A percentile compares a stretch with the other conserved stretches of the same genome.
Conservation (phyloP, 2,329 filamentous ascomycete genomes). For the Aureobasidium sp. region DNA sequence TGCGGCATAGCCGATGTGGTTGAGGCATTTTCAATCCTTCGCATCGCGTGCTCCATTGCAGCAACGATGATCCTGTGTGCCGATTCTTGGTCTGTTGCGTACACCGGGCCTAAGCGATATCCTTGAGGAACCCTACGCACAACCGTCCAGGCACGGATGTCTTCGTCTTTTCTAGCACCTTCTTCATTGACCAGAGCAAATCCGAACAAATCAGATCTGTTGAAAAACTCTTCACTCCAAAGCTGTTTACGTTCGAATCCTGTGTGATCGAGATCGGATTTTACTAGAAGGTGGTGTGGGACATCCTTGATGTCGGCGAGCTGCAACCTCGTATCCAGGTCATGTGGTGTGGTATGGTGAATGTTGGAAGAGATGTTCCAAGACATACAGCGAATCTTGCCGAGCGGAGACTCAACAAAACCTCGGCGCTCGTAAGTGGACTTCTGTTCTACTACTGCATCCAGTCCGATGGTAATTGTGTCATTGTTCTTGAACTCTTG, state of each 20-base stretch:
- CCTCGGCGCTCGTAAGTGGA: constrained; percentile 30
- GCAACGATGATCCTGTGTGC: constrained; percentile 25
- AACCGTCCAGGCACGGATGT: constrained; percentile 27
- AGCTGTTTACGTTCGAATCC: constrained; percentile 28
- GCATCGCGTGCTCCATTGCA: constrained; percentile 24
- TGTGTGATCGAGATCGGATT: constrained; percentile 27
- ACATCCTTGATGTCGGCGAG: constrained; percentile 24
- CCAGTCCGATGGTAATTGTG: constrained; percentile 28
- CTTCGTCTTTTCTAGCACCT: constrained; percentile 13
- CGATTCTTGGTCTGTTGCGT: constrained; percentile 25
- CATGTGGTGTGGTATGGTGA: constrained; percentile 9
- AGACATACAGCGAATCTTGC: constrained; percentile 22
- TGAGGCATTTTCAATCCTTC: constrained; percentile 16
- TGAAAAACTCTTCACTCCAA: constrained; percentile 28
- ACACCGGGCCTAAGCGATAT: constrained; percentile 32
- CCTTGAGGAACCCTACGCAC: constrained; percentile 29
- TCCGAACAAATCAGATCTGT: constrained; percentile 26
- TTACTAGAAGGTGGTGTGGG: constrained; percentile 21
- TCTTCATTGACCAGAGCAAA: constrained; percentile 21
- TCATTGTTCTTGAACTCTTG: constrained; percentile 21
- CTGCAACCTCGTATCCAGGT: neutral
- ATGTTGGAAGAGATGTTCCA: constrained; percentile 15
- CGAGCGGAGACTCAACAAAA: constrained; percentile 26
- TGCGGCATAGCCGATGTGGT: constrained; percentile 17
- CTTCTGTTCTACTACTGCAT: constrained; percentile 33